Evolutionary conservation across 179 eudicot genomes (phyloP).

Genomic region (Kewa caespitosa): DNA sequence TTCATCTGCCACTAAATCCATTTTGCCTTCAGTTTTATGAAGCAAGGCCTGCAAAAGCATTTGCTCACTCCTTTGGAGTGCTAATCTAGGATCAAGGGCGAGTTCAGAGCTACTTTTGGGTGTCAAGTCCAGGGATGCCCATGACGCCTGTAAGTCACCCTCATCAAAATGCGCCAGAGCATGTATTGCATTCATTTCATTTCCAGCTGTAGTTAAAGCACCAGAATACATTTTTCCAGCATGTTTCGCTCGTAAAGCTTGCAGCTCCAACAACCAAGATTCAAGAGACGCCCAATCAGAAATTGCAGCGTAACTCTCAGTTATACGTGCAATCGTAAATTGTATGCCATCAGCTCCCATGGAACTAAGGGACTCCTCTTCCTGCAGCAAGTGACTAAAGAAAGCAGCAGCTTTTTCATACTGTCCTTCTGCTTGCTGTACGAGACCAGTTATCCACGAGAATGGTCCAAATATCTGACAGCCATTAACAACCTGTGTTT

Average conservation of each 20-base stretch:
- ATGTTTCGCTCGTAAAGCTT: constrained; percentile 80
- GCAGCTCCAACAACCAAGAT: constrained; percentile 88
- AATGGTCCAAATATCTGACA: constrained; percentile 52
- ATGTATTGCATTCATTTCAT: constrained; percentile 92
- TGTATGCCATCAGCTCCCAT: constrained; percentile 93
- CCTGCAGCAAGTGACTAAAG: constrained; percentile 72
- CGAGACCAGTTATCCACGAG: constrained; percentile 84
- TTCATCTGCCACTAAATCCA: constrained; percentile 65
- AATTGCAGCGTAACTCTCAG: constrained; percentile 84
- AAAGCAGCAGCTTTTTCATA: constrained; percentile 95
- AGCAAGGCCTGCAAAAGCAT: constrained; percentile 99
- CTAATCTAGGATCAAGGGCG: constrained; percentile 91
- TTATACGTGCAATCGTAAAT: constrained; percentile 76
- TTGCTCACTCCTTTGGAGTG: constrained; percentile 97
- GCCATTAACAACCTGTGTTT: constrained; percentile 37
- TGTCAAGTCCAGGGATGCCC: constrained; percentile 94
- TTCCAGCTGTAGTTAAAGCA: constrained; percentile 90
- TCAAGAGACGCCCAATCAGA: constrained; percentile 97
- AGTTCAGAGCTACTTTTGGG: constrained; percentile 94
- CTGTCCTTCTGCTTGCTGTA: constrained; percentile 83
- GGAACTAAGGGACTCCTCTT: constrained; percentile 71
- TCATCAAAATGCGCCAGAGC: constrained; percentile 93
- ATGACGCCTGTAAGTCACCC: constrained; percentile 78
- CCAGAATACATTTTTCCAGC: constrained; percentile 93
- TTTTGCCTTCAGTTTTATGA: constrained; percentile 61